Evolutionary conservation across 805 yeast genomes (phyloP).

Genomic region (Torulaspora microellipsoides): DNA sequence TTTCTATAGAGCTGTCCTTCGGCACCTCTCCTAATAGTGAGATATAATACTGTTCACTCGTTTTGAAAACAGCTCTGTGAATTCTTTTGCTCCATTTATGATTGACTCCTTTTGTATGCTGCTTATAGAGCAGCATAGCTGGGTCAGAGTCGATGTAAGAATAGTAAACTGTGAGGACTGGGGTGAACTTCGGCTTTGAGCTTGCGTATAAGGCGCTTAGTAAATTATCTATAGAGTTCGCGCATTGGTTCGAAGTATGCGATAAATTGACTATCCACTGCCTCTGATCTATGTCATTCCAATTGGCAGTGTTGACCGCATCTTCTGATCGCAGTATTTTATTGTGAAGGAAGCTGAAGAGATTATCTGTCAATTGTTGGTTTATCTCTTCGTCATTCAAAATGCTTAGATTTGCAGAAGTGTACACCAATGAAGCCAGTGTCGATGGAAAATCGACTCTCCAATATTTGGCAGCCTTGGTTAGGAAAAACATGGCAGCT

Average conservation of each 20-base stretch:
- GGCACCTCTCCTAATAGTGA: conserved; percentile 50
- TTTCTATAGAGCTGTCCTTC: conserved; percentile 47
- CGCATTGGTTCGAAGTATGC: conserved; percentile 43
- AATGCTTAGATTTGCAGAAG: conserved; percentile 43
- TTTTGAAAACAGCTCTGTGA: conserved; percentile 34
- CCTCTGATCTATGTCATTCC: conserved; percentile 46
- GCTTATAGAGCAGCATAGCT: conserved; percentile 34
- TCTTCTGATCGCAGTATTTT: conserved; percentile 22
- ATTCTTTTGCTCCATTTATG: conserved; percentile 41
- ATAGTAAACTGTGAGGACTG: conserved; percentile 46
- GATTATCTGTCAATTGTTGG: conserved; percentile 28
- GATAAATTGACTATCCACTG: conserved; percentile 47
- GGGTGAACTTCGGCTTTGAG: conserved; percentile 56
- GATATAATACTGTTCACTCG: conserved; percentile 44
- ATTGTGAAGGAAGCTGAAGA: conserved; percentile 33
- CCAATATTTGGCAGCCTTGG: conserved; percentile 52
- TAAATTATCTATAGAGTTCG: conserved; percentile 42
- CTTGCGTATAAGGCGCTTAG: conserved; percentile 41
- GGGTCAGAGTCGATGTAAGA: conserved; percentile 47
- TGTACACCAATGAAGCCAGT: conserved; percentile 45
- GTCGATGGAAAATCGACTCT: conserved; percentile 46
- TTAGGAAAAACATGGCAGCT: conserved; percentile 41
- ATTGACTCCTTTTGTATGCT: conserved; percentile 1
- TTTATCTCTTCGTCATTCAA: conserved; percentile 33
- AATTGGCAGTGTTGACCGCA: conserved; percentile 26